phyloP scores from a whole-genome alignment of 1,284 basidiomycete genomes.

The Apiotrichum porosum region DNA sequence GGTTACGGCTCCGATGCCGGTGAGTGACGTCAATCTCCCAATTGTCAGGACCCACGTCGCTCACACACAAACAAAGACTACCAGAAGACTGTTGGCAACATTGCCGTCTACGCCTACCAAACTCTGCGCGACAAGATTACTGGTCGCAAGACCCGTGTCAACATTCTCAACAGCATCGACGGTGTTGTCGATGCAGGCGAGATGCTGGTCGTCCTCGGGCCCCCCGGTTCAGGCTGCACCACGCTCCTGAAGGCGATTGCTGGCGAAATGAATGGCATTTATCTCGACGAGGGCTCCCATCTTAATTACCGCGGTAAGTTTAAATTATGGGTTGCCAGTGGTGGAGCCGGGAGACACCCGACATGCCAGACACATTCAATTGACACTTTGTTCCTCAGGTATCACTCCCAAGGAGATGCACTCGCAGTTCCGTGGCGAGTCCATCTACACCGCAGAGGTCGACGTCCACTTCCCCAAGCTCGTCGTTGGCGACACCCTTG shows the following conservation, averaged over 20 bases:
- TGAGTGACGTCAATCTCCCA: slow-evolving; percentile 4
- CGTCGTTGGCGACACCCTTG: slow-evolving; percentile 52
- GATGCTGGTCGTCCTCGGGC: slow-evolving; percentile 55
- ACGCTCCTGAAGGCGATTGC: slow-evolving; percentile 55
- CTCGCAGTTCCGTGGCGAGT: slow-evolving; percentile 48
- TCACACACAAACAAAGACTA: too few relatives aligned
- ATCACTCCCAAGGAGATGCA: slow-evolving; percentile 46
- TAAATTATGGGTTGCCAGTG: too few relatives aligned
- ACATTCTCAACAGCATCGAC: slow-evolving; percentile 53
- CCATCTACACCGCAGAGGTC: slow-evolving; percentile 51
- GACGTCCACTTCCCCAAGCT: slow-evolving; percentile 55
- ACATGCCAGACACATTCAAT: slow-evolving; percentile 9
- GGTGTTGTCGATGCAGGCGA: slow-evolving; percentile 52
- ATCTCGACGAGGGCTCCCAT: slow-evolving; percentile 44
- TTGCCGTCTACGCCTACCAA: slow-evolving; percentile 43
- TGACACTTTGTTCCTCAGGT: slow-evolving; percentile 18
- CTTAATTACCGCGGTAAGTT: slow-evolving; percentile 47
- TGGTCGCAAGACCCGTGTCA: slow-evolving; percentile 47
- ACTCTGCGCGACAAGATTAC: slow-evolving; percentile 41
- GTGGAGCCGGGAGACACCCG: too few relatives aligned
- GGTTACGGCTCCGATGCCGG: slow-evolving; percentile 51
- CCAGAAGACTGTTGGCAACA: slow-evolving; percentile 53
- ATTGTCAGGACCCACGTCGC: too few relatives aligned
- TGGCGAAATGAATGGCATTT: slow-evolving; percentile 54
- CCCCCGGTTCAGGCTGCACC: slow-evolving; percentile 63